Conservation (phyloP, 2,329 filamentous ascomycete genomes). For the Periconia digitata region DNA sequence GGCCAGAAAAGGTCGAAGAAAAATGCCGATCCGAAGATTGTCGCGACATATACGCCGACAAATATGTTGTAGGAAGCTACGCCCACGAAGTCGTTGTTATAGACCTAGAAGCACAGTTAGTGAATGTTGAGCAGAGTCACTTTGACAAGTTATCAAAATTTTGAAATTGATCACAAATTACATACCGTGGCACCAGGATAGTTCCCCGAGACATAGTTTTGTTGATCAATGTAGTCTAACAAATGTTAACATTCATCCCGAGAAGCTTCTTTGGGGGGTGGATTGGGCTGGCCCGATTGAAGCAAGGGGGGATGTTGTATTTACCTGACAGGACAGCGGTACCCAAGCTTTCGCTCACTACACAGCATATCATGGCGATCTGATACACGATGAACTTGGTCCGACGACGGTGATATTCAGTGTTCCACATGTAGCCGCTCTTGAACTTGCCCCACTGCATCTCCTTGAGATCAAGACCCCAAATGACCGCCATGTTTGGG, state of each 20-base stretch:
- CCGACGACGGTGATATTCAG: slow-evolving; percentile 54
- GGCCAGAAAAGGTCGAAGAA: slow-evolving; percentile 66
- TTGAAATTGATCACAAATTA: too few species aligned
- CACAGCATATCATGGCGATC: slow-evolving; percentile 59
- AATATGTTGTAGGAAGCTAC: slow-evolving; percentile 62
- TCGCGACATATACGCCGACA: slow-evolving; percentile 58
- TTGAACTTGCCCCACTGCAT: slow-evolving; percentile 63
- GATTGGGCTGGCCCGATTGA: background rate
- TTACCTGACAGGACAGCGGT: slow-evolving; percentile 58
- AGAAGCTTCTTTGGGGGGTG: background rate
- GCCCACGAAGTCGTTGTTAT: slow-evolving; percentile 60
- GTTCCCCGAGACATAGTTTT: slow-evolving; percentile 49
- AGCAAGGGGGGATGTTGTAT: slow-evolving; percentile 5
- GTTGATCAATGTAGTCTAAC: slow-evolving; percentile 60
- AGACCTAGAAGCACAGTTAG: too few species aligned
- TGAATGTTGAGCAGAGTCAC: too few species aligned
- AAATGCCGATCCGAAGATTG: slow-evolving; percentile 61
- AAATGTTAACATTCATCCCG: too few species aligned
- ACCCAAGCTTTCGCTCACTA: slow-evolving; percentile 59
- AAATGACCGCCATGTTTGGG: slow-evolving; percentile 50
- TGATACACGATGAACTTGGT: slow-evolving; percentile 64
- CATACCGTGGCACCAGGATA: slow-evolving; percentile 43
- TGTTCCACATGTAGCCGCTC: slow-evolving; percentile 60
- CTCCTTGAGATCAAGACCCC: slow-evolving; percentile 59
- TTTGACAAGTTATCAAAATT: too few species aligned